Conservation (phyloP, 306 rosid species). For the Dryas drummondii region DNA sequence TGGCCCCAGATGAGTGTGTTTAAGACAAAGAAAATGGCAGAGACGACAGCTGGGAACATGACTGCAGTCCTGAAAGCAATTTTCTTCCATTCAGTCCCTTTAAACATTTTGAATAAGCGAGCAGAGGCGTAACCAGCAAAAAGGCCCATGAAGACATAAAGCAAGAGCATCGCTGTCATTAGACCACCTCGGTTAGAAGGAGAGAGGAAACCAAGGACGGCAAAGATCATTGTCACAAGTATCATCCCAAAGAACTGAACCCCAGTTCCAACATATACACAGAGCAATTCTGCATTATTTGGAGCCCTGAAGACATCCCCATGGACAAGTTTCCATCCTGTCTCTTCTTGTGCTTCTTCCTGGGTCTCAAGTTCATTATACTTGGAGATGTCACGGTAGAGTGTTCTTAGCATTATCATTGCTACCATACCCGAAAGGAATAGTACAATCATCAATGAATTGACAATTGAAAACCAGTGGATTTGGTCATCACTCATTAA, state of each 20-base stretch:
- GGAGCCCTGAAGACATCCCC: slow-evolving; percentile 99
- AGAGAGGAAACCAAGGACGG: slow-evolving; percentile 93
- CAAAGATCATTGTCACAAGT: slow-evolving; percentile 90
- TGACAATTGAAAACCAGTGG: slow-evolving; percentile 96
- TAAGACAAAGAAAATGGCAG: slow-evolving; percentile 67
- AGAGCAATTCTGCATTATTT: slow-evolving; percentile 70
- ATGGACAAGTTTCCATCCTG: slow-evolving; percentile 99
- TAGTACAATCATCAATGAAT: slow-evolving; percentile 97
- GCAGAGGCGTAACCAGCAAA: slow-evolving; percentile 87
- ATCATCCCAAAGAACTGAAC: slow-evolving; percentile 94
- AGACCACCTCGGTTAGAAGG: slow-evolving; percentile 98
- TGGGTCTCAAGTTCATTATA: slow-evolving; percentile 97
- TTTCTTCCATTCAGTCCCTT: slow-evolving; percentile 93
- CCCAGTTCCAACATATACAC: slow-evolving; percentile 94
- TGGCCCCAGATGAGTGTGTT: slow-evolving; percentile 93
- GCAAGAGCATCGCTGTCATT: slow-evolving; percentile 98
- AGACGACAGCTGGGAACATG: slow-evolving; percentile 75
- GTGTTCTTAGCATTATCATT: slow-evolving; percentile 96
- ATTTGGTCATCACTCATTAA: slow-evolving; percentile 94
- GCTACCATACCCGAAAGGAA: slow-evolving; percentile 99
- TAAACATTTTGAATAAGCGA: slow-evolving; percentile 87
- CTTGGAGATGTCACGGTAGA: slow-evolving; percentile 94
- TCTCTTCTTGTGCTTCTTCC: slow-evolving; percentile 99
- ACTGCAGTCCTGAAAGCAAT: slow-evolving; percentile 78
- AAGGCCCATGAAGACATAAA: slow-evolving; percentile 96